Conservation (phyloP, 1,284 basidiomycete species). For the Leccinum subspadiceum region DNA sequence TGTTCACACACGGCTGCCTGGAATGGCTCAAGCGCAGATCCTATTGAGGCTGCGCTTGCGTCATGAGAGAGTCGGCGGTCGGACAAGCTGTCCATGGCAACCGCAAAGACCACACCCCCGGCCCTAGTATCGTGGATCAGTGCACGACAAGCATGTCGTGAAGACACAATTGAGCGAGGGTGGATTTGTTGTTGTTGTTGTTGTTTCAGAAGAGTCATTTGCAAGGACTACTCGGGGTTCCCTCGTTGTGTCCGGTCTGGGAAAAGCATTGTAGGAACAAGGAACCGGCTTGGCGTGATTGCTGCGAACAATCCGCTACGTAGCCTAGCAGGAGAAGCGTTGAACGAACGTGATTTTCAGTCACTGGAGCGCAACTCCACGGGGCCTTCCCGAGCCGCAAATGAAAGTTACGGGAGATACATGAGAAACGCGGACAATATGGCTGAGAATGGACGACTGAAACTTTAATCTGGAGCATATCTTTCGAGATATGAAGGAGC, state of each 20-base stretch:
- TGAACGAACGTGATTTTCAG: not conserved
- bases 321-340: not conserved
- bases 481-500: slow-evolving; percentile 18
- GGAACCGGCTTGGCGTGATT: slow-evolving; percentile 8
- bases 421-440: slow-evolving; percentile 14
- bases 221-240: not conserved
- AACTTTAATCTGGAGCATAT: slow-evolving; percentile 27
- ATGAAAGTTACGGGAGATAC: slow-evolving; percentile 11
- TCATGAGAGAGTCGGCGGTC: not conserved
- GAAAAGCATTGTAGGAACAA: slow-evolving; percentile 1
- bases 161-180: not conserved
- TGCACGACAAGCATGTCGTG: not conserved
- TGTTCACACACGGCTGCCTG: not conserved
- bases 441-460: slow-evolving; percentile 5
- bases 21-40: not conserved
- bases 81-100: slow-evolving; percentile 2
- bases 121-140: not conserved
- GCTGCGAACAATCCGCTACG: not conserved
- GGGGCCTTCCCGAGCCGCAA: slow-evolving; percentile 4
- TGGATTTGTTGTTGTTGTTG: not conserved
- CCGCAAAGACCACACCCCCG: not conserved
- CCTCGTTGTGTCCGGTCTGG: not conserved
- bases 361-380: not conserved
- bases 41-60: not conserved
- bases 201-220: not conserved